These are phyloP conservation scores for Porodaedalea pini DNA, from an alignment of 1,284 basidiomycete species.

Conservation along the genomic window DNA sequence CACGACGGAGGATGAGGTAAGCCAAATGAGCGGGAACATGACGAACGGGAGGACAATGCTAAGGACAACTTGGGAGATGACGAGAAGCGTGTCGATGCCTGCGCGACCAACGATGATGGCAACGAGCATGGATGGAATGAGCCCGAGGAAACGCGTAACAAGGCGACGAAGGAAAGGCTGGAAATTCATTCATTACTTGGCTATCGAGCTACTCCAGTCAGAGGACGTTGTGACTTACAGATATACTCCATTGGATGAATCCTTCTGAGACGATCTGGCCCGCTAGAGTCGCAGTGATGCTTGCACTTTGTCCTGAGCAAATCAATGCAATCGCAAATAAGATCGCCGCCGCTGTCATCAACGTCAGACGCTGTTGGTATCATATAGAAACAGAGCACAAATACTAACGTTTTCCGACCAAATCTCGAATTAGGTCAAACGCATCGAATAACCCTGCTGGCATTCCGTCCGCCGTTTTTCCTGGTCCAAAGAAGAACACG, in stretches of 20 bases:
- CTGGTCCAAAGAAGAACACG: slow-evolving; percentile 68
- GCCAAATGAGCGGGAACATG: slow-evolving; percentile 73
- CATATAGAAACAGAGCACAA: background rate
- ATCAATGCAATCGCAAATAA: slow-evolving; percentile 86
- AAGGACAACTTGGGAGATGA: slow-evolving; percentile 85
- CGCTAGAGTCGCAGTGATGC: slow-evolving; percentile 88
- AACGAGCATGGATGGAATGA: slow-evolving; percentile 84
- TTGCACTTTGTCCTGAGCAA: slow-evolving; percentile 88
- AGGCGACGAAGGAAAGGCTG: slow-evolving; percentile 80
- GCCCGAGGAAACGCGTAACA: slow-evolving; percentile 78
- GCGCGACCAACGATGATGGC: slow-evolving; percentile 70
- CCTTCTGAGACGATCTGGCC: slow-evolving; percentile 94
- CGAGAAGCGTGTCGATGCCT: slow-evolving; percentile 81
- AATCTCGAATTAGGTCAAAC: slow-evolving; percentile 63
- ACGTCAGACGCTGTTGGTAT: background rate
- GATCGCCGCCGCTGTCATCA: slow-evolving; percentile 59
- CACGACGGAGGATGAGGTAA: slow-evolving; percentile 65
- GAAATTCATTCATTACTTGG: slow-evolving; percentile 4
- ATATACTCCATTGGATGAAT: slow-evolving; percentile 87
- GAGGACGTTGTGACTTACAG: slow-evolving; percentile 47
- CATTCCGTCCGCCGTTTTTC: slow-evolving; percentile 26
- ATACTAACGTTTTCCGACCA: slow-evolving; percentile 64
- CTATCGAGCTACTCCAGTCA: slow-evolving; percentile 13
- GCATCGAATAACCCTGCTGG: slow-evolving; percentile 83
- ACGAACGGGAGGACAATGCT: slow-evolving; percentile 89